These are phyloP conservation scores for Blastocystis sp. DNA, from an alignment of 352 stramenopile species.

Conservation along the genomic window DNA sequence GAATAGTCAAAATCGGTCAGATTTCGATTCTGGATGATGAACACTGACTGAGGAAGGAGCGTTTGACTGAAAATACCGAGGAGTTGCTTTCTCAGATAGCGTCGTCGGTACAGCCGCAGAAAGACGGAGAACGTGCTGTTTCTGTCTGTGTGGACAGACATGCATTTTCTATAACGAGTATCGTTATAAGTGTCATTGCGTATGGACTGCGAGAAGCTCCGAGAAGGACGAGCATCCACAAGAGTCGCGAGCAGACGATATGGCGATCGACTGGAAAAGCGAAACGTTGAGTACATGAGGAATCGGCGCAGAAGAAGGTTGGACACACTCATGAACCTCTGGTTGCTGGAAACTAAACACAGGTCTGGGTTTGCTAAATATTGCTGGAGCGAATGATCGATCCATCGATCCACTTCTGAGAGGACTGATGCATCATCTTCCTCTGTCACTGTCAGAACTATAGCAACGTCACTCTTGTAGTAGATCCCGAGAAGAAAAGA, in stretches of 20 bases:
- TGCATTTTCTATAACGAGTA: not conserved
- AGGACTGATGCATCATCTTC: not conserved
- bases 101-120: not conserved
- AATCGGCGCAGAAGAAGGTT: not conserved
- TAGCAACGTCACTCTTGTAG: not conserved
- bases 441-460: not conserved
- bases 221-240: not conserved
- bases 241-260: not conserved
- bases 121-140: slow-evolving; percentile 40
- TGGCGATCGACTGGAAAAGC: not conserved
- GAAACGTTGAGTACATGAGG: not conserved
- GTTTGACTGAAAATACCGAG: not conserved
- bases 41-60: not conserved
- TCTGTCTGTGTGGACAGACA: not conserved
- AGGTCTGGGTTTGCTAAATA: not conserved
- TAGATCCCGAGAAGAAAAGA: slow-evolving; percentile 17
- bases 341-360: not conserved
- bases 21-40: slow-evolving; percentile 26
- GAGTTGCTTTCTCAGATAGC: not conserved
- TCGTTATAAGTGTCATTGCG: not conserved
- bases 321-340: not conserved
- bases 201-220: not conserved
- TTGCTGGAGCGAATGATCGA: not conserved
- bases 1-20: not conserved
- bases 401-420: not conserved